Evolutionary conservation across 768 basidiomycete species (phyloP).

Genomic region (Favolaschia claudopus): DNA sequence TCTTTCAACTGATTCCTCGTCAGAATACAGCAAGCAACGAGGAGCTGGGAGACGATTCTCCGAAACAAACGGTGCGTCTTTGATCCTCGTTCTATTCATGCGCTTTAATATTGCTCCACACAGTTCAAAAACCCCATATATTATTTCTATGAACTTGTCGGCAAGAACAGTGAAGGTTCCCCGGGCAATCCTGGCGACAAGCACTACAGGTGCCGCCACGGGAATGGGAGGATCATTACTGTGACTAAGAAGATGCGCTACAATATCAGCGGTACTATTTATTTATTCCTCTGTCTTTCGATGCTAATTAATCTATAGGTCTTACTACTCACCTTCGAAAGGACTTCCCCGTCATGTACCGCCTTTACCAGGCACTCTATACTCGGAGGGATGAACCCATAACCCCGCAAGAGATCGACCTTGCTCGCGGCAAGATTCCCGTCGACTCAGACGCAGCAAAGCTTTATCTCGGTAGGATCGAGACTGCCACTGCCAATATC

Average conservation of each 20-base stretch:
- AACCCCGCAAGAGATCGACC: not conserved
- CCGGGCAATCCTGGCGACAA: conserved; percentile 25
- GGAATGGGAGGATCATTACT: conserved; percentile 23
- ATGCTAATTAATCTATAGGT: not conserved
- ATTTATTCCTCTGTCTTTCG: not conserved
- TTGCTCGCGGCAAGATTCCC: not conserved
- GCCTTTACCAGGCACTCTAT: not conserved
- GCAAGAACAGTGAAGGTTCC: conserved; percentile 8
- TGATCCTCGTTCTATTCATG: not conserved
- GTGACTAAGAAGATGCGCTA: conserved; percentile 20
- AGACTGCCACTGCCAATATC: not conserved
- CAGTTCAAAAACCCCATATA: conserved; percentile 26
- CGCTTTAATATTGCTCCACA: not conserved
- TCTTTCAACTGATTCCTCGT: not conserved
- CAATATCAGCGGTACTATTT: conserved; percentile 14
- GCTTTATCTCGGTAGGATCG: not conserved
- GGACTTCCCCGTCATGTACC: conserved; percentile 3
- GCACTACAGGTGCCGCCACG: conserved; percentile 31
- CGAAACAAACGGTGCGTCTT: not conserved
- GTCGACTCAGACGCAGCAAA: not conserved
- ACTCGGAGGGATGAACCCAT: not conserved
- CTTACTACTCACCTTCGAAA: conserved; percentile 5
- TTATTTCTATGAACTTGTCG: conserved; percentile 26
- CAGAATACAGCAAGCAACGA: too few species aligned
- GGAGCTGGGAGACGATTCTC: too few species aligned